Base-by-base conservation (phyloP, 116 monocot species). In the Trichopus zeylanicus region DNA sequence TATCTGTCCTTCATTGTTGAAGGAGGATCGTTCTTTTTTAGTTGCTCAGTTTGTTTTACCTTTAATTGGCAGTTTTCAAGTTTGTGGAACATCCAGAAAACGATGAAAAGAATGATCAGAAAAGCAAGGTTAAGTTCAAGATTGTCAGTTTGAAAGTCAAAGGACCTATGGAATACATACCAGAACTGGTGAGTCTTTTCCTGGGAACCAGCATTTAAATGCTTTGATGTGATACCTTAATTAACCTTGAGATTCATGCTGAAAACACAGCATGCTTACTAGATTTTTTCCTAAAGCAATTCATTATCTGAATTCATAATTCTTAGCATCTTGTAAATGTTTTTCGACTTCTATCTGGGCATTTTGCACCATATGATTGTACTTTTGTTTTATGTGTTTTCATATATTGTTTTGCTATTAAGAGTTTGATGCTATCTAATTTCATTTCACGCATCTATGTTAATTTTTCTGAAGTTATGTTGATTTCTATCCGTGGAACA, bases 31-130 rank as follows among this genome's bases (percentile, higher is more conserved):
- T 35, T 11, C 24, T 61, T 51, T 31, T 52, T 1, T 22, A 15
- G n/a, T 32, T 64, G 29, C 57, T 55, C 18, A 28, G 0, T 46
- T 54, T 47, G 29, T 16, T 26, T n/a, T 56, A 48, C 26, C 12
- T 15, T 48, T 52, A 24, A 21, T 57, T 64, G 6, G 2, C 54
- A 88, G 88, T 88, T 46, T 88, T 83, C 71, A 88, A 83, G 64
- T 88, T 88, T 55, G 83, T 88, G 26, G 88, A 88, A 67, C 80
- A 77, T 56, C 88, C 88, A 18, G 88, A 88, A 63, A 83, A 80
- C 35, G 73, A 88, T 51, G 83, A 88, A 62, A 79, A 83, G 47
- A 65, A 65, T 31, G 88, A 80, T 59, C 79, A 80, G 63, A 88
- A 88, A 53, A 65, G 62, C 69, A 80, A 80, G 54, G 88, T 80